Conservation (phyloP, 1,284 basidiomycete genomes). For the Stygiomarasmius scandens region DNA sequence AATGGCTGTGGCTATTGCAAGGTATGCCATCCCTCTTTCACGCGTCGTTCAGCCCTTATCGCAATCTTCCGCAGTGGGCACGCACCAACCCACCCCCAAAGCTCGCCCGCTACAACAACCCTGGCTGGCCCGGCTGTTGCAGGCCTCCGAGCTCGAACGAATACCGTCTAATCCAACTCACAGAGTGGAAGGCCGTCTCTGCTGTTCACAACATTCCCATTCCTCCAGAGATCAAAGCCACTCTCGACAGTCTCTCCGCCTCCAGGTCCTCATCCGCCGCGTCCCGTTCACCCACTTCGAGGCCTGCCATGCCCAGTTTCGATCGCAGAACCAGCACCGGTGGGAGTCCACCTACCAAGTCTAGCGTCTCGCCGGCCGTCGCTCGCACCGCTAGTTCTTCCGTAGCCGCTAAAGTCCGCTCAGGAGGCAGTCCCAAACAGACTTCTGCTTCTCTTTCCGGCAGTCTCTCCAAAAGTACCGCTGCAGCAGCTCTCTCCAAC, state of each 20-base stretch:
- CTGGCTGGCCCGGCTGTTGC: constrained; percentile 84
- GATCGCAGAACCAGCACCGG: constrained; percentile 54
- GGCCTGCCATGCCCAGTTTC: constrained; percentile 38
- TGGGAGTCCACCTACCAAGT: constrained; percentile 39
- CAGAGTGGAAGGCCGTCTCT: constrained; percentile 81
- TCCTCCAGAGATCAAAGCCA: constrained; percentile 66
- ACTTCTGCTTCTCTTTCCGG: constrained; percentile 41
- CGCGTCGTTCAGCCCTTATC: constrained; percentile 27
- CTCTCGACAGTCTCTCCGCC: constrained; percentile 56
- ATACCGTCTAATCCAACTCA: constrained; percentile 60
- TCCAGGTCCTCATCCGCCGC: constrained; percentile 21
- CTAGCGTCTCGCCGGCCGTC: constrained; percentile 35
- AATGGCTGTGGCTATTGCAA: constrained; percentile 87
- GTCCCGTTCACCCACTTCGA: constrained; percentile 28
- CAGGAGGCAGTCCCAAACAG: constrained; percentile 54
- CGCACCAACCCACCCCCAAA: constrained; percentile 55
- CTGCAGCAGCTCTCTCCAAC: constrained; percentile 33
- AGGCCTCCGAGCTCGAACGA: constrained; percentile 64
- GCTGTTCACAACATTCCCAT: constrained; percentile 70
- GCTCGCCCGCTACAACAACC: constrained; percentile 60
- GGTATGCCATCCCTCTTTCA: constrained; percentile 45
- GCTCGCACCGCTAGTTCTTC: constrained; percentile 34
- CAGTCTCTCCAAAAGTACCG: constrained; percentile 36
- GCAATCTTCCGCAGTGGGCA: constrained; percentile 58
- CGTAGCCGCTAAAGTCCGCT: constrained; percentile 36